Conservation (phyloP, 1,284 basidiomycete species). For the Boletus smithii region DNA sequence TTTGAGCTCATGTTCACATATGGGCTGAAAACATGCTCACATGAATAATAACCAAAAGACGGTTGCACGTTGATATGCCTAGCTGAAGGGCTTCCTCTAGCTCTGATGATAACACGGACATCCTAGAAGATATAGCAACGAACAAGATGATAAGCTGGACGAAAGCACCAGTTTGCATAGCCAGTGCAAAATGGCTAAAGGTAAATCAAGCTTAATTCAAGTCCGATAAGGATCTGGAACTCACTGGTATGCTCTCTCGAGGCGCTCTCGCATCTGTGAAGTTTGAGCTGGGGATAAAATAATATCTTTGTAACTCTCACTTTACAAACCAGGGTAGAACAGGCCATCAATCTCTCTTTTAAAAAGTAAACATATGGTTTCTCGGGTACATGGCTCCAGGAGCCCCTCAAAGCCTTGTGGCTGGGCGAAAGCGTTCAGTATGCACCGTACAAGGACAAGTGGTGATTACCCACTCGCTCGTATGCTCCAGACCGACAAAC, state of each 20-base stretch:
- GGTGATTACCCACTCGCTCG: slow-evolving; percentile 41
- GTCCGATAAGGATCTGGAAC: slow-evolving; percentile 12
- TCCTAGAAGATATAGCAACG: slow-evolving; percentile 56
- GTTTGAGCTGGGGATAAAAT: slow-evolving; percentile 2
- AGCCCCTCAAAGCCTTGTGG: slow-evolving; percentile 47
- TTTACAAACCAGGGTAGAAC: slow-evolving; percentile 42
- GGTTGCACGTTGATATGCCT: slow-evolving; percentile 28
- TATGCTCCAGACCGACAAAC: slow-evolving; percentile 51
- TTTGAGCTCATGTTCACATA: slow-evolving; percentile 7
- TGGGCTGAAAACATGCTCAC: slow-evolving; percentile 14
- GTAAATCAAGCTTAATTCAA: slow-evolving; percentile 1
- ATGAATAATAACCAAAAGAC: slow-evolving; percentile 27
- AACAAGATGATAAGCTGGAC: slow-evolving; percentile 61
- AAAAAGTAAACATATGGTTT: slow-evolving; percentile 33
- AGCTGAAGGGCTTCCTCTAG: slow-evolving; percentile 38
- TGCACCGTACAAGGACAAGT: neutral
- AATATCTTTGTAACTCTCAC: slow-evolving; percentile 32
- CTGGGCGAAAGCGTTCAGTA: slow-evolving; percentile 30
- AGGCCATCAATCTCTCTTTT: slow-evolving; percentile 36
- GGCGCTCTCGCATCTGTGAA: slow-evolving; percentile 48
- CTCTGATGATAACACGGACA: slow-evolving; percentile 47
- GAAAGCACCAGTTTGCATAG: slow-evolving; percentile 70
- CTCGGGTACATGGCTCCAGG: slow-evolving; percentile 61
- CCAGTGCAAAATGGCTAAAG: slow-evolving; percentile 54
- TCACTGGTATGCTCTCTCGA: slow-evolving; percentile 50